Conservation (phyloP, 2,329 filamentous ascomycete species). For the Colletotrichum viniferum region DNA sequence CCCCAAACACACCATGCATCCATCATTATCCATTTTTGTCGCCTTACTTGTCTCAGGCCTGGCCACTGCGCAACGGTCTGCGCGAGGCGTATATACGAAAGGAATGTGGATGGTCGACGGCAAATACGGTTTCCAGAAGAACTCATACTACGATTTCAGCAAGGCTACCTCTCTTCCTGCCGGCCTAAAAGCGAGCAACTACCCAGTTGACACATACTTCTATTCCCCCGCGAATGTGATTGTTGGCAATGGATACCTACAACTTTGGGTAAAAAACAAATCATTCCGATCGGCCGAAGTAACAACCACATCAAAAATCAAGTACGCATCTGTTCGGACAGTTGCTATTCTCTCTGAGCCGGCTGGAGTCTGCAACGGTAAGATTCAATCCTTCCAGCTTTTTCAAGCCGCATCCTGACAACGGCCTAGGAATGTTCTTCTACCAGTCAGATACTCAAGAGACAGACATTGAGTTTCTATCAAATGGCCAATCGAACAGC, state of each 20-base stretch:
- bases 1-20: neutral
- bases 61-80: neutral
- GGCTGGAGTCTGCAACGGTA: conserved; percentile 33
- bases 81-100: neutral
- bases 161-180: conserved; percentile 15
- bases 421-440: conserved; percentile 31
- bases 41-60: neutral
- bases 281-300: conserved; percentile 26
- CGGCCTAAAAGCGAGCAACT: conserved; percentile 26
- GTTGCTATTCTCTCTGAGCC: conserved; percentile 30
- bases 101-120: neutral
- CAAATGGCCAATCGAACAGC: conserved; percentile 26
- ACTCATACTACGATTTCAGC: neutral
- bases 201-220: conserved; percentile 10
- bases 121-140: neutral
- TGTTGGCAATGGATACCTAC: conserved; percentile 28
- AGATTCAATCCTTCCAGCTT: neutral
- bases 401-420: neutral
- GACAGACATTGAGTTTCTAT: conserved; percentile 34
- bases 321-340: conserved; percentile 31
- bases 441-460: conserved; percentile 30
- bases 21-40: neutral
- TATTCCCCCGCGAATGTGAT: conserved; percentile 22
- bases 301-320: conserved; percentile 28
- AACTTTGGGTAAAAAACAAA: conserved; percentile 26